Percentiles rank a stretch among this genome's conserved stretches.
These are phyloP conservation scores for Telopea speciosissima DNA, from an alignment of 177 flowering plant genomes.

Conservation along the genomic window DNA sequence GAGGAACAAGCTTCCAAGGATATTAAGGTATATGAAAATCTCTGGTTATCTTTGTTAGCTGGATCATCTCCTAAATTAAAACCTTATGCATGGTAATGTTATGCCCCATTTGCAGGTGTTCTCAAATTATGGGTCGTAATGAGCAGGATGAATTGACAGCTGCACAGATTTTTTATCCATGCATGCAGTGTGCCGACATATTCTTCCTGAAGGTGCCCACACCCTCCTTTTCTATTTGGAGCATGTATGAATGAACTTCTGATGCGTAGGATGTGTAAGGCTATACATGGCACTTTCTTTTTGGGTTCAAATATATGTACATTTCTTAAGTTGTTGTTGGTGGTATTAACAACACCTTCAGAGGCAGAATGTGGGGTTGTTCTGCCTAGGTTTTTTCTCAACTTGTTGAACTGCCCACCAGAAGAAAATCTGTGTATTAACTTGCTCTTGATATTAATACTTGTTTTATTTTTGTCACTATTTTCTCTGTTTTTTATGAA, in stretches of 20 bases:
- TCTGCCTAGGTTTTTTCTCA: no score
- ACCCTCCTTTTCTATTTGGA: not conserved
- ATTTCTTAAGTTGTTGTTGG: not conserved
- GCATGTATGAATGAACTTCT: not conserved
- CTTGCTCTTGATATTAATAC: no score
- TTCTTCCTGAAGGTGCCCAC: constrained; percentile 74
- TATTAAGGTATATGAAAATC: constrained; percentile 42
- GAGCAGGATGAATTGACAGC: constrained; percentile 85
- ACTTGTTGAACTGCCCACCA: no score
- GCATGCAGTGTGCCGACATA: constrained; percentile 97
- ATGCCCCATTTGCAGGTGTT: constrained; percentile 43
- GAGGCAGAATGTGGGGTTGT: no score
- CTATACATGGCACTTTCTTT: not conserved
- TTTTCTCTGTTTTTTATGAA: not conserved
- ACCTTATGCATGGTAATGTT: not conserved
- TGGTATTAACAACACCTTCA: no score
- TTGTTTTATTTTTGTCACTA: no score
- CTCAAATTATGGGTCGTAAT: constrained; percentile 82
- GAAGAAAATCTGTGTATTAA: no score
- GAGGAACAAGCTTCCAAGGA: constrained; percentile 71
- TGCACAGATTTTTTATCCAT: constrained; percentile 84
- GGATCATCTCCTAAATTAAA: not conserved
- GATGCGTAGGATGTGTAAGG: not conserved
- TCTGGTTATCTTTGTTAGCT: constrained; percentile 1
- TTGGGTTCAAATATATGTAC: not conserved